Percentiles rank a stretch among this genome's conserved stretches.
Evolutionary conservation across 495 filamentous ascomycete genomes (phyloP).

Genomic region (Cetradonia linearis): DNA sequence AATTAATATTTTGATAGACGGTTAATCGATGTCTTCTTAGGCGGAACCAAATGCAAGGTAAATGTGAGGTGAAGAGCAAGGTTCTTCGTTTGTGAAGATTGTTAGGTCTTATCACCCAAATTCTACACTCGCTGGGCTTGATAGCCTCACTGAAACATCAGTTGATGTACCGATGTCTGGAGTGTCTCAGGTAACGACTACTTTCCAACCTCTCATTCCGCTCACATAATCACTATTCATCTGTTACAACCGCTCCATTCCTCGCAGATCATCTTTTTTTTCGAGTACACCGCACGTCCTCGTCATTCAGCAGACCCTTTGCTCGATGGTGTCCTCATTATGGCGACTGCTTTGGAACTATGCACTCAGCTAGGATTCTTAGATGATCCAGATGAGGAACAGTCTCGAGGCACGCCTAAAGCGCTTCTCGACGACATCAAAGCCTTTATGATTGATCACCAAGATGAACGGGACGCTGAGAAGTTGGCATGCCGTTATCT

Average conservation of each 20-base stretch:
- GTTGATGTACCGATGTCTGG: background rate
- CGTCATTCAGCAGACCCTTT: too few species aligned
- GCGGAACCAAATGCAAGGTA: too few species aligned
- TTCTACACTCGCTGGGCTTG: background rate
- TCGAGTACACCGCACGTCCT: too few species aligned
- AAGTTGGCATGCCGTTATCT: background rate
- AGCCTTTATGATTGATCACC: too few species aligned
- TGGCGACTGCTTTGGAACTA: background rate
- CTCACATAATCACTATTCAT: background rate
- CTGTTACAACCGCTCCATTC: background rate
- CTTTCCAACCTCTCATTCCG: background rate
- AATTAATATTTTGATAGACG: background rate
- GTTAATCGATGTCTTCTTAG: too few species aligned
- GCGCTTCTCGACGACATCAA: background rate
- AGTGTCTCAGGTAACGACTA: background rate
- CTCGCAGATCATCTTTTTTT: background rate
- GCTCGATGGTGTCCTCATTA: too few species aligned
- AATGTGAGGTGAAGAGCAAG: background rate
- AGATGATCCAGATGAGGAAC: background rate
- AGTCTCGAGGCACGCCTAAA: background rate
- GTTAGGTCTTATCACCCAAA: background rate
- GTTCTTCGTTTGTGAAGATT: background rate
- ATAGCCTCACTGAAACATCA: background rate
- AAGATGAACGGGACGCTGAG: too few species aligned
- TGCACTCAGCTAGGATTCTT: background rate